Evolutionary conservation across 768 basidiomycete genomes (phyloP), one percentile per base, ranked within the genome.

Genomic region (Scleroderma citrinum): DNA sequence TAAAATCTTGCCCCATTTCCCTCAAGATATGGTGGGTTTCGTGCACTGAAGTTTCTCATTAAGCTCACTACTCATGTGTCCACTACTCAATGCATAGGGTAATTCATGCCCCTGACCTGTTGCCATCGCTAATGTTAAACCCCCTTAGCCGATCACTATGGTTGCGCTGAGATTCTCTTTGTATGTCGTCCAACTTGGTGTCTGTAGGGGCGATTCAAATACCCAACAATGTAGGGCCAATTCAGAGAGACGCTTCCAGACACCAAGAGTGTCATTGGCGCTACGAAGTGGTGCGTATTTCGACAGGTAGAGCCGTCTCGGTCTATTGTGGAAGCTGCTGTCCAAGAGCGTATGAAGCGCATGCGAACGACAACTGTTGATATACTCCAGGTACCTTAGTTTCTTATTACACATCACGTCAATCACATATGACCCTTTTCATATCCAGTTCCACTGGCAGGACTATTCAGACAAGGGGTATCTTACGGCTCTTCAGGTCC

Each of bases 241-340:
- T 87, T 86, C 66, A 76, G 76, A 57, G 59, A 68, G 53, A 70
- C 74, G 12, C 64, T 79, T 16, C 62, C 71, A 24, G 53, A 67
- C 26, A 59, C 73, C 24, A 59, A 69, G 32, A 57, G 65, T 3
- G 74, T 86, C 10, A 53, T 91, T 21, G 85, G 87, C 37, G 87
- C 84, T 1, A 92, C 91, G 2, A 92, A 92, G 61, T 92, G 87
- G 87, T 91, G 88, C 63, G 78, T 88, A 13, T 91, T 91, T 70
- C 73, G 76, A 49, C 67, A 69, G 24, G 69, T 72, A 14, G 65
- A 65, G 13, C 71, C 78, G 2, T 75, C 84, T 3, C 78, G 77
- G 7, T 64, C 71, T 26, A 65, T 75, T 46, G 85, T 89, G 43
- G 73, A 81, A 56, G 75, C 74, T 8, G 83, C 78, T 10, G 74